Conservation (phyloP, 768 basidiomycete species). For the Harrya chromipes region DNA sequence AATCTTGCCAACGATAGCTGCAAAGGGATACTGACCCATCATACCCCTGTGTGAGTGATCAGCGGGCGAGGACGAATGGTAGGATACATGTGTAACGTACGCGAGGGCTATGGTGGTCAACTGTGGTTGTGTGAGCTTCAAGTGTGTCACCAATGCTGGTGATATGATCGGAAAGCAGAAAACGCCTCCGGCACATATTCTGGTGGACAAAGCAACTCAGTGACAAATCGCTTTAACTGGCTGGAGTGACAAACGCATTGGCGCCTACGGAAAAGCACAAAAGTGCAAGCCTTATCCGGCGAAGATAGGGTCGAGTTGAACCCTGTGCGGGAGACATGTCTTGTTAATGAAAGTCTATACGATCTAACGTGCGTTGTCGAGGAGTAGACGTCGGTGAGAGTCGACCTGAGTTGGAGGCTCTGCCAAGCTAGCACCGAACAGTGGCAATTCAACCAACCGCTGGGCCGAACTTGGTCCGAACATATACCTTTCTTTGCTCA, state of each 20-base stretch:
- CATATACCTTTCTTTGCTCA: no score
- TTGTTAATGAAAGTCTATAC: background rate
- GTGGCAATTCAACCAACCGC: no score
- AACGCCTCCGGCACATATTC: conserved; percentile 76
- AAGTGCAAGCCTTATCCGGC: conserved; percentile 27
- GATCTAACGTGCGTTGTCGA: background rate
- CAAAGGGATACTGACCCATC: conserved; percentile 77
- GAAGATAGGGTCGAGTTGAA: conserved; percentile 12
- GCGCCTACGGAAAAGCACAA: conserved; percentile 54
- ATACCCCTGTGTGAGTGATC: conserved; percentile 53
- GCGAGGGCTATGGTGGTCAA: conserved; percentile 74
- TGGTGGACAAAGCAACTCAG: conserved; percentile 22
- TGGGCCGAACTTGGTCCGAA: no score
- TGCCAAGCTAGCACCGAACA: background rate
- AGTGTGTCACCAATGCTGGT: conserved; percentile 53
- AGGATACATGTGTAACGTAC: conserved; percentile 48
- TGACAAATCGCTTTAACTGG: background rate
- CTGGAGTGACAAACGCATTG: conserved; percentile 54
- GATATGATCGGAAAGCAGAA: conserved; percentile 78
- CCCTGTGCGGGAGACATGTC: conserved; percentile 15
- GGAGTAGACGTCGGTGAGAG: no score
- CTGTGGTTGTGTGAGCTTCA: conserved; percentile 72
- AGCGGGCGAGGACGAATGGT: background rate
- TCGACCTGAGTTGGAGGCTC: no score
- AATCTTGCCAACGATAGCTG: conserved; percentile 64